Conservation (phyloP, 2,329 filamentous ascomycete species). For the Xylaria polymorpha region DNA sequence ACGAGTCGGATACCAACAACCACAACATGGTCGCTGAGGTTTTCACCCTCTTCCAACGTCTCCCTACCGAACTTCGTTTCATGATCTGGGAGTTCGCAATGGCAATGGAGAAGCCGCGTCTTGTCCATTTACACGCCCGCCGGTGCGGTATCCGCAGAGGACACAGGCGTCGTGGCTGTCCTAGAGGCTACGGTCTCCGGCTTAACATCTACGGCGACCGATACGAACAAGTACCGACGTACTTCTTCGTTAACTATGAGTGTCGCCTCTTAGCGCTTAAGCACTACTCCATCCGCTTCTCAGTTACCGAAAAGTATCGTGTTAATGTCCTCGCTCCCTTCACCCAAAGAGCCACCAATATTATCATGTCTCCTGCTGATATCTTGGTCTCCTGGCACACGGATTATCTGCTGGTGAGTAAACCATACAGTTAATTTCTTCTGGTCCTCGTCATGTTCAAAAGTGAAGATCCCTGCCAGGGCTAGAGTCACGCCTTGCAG, state of each 20-base stretch:
- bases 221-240: slow-evolving; percentile 9
- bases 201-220: not conserved
- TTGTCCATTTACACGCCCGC: slow-evolving; percentile 18
- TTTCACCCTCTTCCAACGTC: slow-evolving; percentile 5
- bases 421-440: no score
- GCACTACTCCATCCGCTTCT: slow-evolving; percentile 19
- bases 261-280: not conserved
- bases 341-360: not conserved
- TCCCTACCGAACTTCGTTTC: slow-evolving; percentile 17
- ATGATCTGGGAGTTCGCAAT: slow-evolving; percentile 20
- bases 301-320: not conserved
- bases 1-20: no score
- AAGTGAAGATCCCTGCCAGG: no score
- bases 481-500: no score
- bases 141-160: no score
- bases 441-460: not conserved
- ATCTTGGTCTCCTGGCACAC: slow-evolving; percentile 28
- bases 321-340: not conserved
- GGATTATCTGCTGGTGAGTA: not conserved
- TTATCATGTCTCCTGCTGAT: slow-evolving; percentile 28
- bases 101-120: slow-evolving; percentile 4
- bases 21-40: not conserved
- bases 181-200: not conserved
- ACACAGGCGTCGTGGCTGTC: not conserved
- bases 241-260: slow-evolving; percentile 15